These are phyloP conservation scores for Hypoxylon crocopeplum DNA, from an alignment of 495 filamentous ascomycete species.

Conservation along the genomic window DNA sequence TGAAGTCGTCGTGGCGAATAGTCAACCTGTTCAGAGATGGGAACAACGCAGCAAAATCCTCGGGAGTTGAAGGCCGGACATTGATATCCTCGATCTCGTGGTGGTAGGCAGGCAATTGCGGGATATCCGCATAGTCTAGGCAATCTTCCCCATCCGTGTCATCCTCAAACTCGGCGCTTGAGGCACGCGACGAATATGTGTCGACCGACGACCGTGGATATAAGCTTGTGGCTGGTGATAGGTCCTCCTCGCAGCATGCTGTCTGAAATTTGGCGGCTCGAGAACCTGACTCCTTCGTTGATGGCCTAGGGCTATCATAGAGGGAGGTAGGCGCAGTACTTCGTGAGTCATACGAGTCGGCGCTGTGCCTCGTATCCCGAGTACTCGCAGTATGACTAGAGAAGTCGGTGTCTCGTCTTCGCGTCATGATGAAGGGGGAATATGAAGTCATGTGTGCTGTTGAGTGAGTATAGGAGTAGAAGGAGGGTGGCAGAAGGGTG, in stretches of 20 bases:
- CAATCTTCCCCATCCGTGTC: conserved; percentile 59
- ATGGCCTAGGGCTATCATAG: conserved; percentile 63
- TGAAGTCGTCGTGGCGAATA: conserved; percentile 91
- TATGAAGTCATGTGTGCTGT: conserved; percentile 26
- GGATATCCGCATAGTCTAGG: conserved; percentile 51
- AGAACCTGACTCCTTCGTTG: conserved; percentile 52
- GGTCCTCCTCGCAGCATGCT: conserved; percentile 51
- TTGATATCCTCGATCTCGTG: conserved; percentile 66
- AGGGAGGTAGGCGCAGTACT: conserved; percentile 72
- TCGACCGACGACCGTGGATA: conserved; percentile 72
- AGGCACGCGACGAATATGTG: conserved; percentile 78
- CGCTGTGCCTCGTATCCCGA: conserved; percentile 66
- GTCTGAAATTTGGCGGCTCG: conserved; percentile 46
- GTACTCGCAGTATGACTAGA: conserved; percentile 58
- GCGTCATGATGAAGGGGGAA: conserved; percentile 33
- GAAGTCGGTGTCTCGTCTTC: conserved; percentile 37
- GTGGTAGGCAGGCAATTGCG: conserved; percentile 64
- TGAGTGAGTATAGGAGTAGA: conserved; percentile 17
- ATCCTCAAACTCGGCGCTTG: conserved; percentile 66
- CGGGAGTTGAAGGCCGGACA: conserved; percentile 75
- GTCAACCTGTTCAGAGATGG: conserved; percentile 80
- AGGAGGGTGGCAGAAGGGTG: conserved; percentile 2
- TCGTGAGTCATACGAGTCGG: conserved; percentile 68
- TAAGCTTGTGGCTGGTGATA: conserved; percentile 54
- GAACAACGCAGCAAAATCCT: conserved; percentile 86